Percentiles rank a stretch among this genome's conserved stretches.
Conservation (phyloP, 177 flowering plant genomes). For the Vitis hybrid region DNA sequence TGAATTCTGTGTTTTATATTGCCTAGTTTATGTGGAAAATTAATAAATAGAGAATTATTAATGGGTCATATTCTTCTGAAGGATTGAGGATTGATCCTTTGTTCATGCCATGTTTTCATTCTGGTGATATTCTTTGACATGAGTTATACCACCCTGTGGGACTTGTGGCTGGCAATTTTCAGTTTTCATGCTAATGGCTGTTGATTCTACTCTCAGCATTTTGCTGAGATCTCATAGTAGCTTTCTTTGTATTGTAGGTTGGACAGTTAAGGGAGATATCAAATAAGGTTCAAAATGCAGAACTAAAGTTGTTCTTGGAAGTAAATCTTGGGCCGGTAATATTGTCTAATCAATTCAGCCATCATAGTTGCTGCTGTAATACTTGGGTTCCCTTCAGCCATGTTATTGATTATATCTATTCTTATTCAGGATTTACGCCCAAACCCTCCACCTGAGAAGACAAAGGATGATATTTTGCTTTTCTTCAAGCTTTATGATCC, state of each 20-base stretch:
- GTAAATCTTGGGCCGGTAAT: constrained; percentile 69
- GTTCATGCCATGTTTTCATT: no score
- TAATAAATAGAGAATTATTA: no score
- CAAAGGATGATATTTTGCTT: constrained; percentile 75
- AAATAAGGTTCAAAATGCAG: constrained; percentile 78
- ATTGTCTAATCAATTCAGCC: neutral
- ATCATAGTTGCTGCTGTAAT: neutral
- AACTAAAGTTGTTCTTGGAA: constrained; percentile 80
- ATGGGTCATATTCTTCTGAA: no score
- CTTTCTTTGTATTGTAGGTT: constrained; percentile 45
- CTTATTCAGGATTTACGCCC: constrained; percentile 54
- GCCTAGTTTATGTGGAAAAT: no score
- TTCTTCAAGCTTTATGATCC: constrained; percentile 91
- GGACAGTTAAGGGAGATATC: constrained; percentile 83
- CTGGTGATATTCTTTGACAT: no score
- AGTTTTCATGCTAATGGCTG: no score
- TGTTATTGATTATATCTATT: neutral
- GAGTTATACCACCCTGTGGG: no score
- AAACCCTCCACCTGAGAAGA: constrained; percentile 65
- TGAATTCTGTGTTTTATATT: no score
- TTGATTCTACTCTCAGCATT: no score
- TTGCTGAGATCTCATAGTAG: neutral
- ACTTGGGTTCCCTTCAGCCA: neutral
- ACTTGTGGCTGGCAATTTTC: no score
- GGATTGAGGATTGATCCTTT: no score